Conservation (phyloP, 2,329 filamentous ascomycete species). For the Metarhizium rileyi region DNA sequence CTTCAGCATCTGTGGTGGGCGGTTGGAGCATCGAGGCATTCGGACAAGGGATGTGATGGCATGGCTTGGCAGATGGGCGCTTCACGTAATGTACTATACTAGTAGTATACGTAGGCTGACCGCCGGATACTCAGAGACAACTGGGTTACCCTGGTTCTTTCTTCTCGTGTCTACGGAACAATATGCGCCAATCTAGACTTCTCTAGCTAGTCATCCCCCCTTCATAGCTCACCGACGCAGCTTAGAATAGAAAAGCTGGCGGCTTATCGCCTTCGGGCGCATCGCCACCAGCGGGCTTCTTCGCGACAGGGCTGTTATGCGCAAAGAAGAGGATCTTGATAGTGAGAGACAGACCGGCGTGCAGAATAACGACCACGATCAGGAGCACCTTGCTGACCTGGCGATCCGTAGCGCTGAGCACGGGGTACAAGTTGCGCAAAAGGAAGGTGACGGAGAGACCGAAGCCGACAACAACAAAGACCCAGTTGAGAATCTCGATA, state of each 20-base stretch:
- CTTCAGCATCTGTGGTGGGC: too few species aligned
- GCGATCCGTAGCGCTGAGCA: slow-evolving; percentile 84
- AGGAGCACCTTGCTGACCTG: slow-evolving; percentile 85
- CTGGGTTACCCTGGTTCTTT: not conserved
- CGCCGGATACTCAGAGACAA: not conserved
- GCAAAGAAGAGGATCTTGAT: slow-evolving; percentile 98
- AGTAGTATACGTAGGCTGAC: too few species aligned
- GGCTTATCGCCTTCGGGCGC: slow-evolving; percentile 14
- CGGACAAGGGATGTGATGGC: not conserved
- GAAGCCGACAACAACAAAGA: slow-evolving; percentile 83
- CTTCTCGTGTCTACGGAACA: not conserved
- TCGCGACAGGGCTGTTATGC: slow-evolving; percentile 47
- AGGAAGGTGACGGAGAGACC: slow-evolving; percentile 75
- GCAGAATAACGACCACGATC: slow-evolving; percentile 71
- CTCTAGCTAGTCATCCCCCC: not conserved
- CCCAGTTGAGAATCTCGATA: slow-evolving; percentile 79
- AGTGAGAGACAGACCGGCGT: slow-evolving; percentile 81
- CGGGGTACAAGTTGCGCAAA: slow-evolving; percentile 78
- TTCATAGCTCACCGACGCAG: not conserved
- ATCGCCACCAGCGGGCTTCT: slow-evolving; percentile 26
- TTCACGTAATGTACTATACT: not conserved
- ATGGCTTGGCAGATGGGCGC: not conserved
- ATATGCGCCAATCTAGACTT: not conserved
- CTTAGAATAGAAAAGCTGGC: slow-evolving; percentile 12
- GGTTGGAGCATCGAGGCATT: not conserved